These are phyloP conservation scores for Hevea brasiliensis DNA, from an alignment of 345 rosid species.

Conservation along the genomic window DNA sequence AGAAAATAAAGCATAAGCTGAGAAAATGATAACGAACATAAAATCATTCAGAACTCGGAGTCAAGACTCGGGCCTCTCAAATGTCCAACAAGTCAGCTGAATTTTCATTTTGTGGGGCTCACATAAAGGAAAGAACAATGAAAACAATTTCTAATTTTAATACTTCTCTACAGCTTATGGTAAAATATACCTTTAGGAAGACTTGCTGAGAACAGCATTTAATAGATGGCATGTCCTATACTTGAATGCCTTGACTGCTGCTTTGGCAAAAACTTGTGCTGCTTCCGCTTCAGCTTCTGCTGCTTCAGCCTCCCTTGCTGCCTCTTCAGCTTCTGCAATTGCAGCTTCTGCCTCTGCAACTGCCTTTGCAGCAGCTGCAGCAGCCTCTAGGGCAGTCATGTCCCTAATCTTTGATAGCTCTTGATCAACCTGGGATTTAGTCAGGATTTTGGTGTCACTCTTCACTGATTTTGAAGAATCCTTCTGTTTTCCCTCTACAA, in stretches of 20 bases:
- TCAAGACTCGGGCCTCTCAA: too few relatives aligned
- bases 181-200: constrained; percentile 6
- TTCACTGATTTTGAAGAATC: constrained; percentile 46
- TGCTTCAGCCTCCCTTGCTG: constrained; percentile 89
- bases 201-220: constrained; percentile 14
- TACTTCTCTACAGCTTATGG: neutral
- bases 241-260: constrained; percentile 72
- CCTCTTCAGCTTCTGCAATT: constrained; percentile 90
- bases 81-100: neutral
- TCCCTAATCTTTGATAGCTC: constrained; percentile 62
- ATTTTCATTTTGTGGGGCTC: neutral
- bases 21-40: neutral
- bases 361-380: constrained; percentile 91
- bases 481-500: constrained; percentile 56
- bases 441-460: constrained; percentile 43
- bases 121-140: constrained; percentile 1
- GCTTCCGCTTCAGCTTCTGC: constrained; percentile 99
- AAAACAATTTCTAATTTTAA: neutral
- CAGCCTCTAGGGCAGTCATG: constrained; percentile 89
- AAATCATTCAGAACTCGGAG: neutral
- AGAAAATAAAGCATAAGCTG: neutral
- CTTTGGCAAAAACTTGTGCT: constrained; percentile 75
- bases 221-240: constrained; percentile 49
- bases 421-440: constrained; percentile 54
- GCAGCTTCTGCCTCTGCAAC: constrained; percentile 96